These are phyloP conservation scores for Debaryomyces maramus DNA, from an alignment of 805 yeast genomes.

Conservation along the genomic window DNA sequence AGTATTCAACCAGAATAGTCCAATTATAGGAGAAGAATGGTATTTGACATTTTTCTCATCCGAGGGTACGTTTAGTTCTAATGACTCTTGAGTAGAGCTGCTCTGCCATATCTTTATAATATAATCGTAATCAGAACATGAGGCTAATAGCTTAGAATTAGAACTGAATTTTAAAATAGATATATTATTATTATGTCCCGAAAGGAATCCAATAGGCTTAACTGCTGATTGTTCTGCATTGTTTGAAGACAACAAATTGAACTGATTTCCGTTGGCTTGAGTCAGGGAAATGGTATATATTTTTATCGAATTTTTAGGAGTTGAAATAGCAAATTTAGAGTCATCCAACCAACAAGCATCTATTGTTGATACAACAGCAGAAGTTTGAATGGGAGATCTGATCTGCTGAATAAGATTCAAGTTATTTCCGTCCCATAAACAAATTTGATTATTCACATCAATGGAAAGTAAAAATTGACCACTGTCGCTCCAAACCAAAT, in stretches of 20 bases:
- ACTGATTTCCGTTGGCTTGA: constrained; percentile 8
- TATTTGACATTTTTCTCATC: constrained; percentile 10
- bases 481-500: constrained; percentile 60
- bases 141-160: constrained; percentile 55
- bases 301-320: constrained; percentile 51
- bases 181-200: constrained; percentile 66
- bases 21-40: constrained; percentile 59
- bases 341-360: constrained; percentile 77
- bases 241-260: background rate
- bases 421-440: constrained; percentile 63
- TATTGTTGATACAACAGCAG: constrained; percentile 17
- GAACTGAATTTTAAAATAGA: constrained; percentile 56
- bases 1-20: constrained; percentile 53
- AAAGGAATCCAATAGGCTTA: constrained; percentile 31
- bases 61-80: constrained; percentile 25
- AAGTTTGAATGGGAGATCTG: constrained; percentile 13
- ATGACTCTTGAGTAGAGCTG: constrained; percentile 51
- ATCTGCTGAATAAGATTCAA: constrained; percentile 34
- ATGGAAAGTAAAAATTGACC: constrained; percentile 57
- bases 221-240: constrained; percentile 11
- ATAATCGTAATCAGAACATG: constrained; percentile 73
- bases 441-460: constrained; percentile 45
- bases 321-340: constrained; percentile 69
- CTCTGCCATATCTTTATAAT: constrained; percentile 76
- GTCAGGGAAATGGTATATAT: constrained; percentile 46